These are phyloP conservation scores for Cystoderma amianthinum DNA, from an alignment of 768 basidiomycete genomes.

Conservation along the genomic window DNA sequence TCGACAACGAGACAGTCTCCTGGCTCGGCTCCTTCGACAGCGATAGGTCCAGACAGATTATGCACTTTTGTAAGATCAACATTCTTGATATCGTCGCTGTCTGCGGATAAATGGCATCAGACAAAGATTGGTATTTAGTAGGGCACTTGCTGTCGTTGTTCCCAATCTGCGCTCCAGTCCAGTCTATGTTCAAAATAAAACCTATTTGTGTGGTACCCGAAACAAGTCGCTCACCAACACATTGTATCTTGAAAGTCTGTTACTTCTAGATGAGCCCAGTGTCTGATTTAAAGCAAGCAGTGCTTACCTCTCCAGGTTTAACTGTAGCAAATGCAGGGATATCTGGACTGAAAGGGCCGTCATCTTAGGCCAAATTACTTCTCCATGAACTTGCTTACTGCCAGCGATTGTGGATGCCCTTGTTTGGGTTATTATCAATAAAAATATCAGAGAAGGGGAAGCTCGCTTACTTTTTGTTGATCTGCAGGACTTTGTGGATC, in stretches of 20 bases:
- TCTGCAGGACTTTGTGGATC: constrained; percentile 26
- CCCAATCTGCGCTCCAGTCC: constrained; percentile 76
- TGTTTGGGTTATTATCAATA: neutral
- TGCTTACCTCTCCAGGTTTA: constrained; percentile 48
- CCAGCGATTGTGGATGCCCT: constrained; percentile 71
- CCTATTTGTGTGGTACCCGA: neutral
- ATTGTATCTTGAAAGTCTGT: constrained; percentile 69
- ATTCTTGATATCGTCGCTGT: constrained; percentile 60
- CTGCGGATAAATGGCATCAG: constrained; percentile 18
- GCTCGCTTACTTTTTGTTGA: constrained; percentile 49
- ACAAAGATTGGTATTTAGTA: neutral
- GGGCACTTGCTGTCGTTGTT: constrained; percentile 57
- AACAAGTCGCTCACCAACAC: constrained; percentile 39
- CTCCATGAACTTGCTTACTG: constrained; percentile 41
- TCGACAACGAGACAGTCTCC: constrained; percentile 78
- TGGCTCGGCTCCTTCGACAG: constrained; percentile 69
- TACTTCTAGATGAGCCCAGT: too few relatives aligned
- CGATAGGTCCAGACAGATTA: constrained; percentile 72
- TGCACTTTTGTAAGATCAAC: constrained; percentile 63
- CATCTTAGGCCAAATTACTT: neutral
- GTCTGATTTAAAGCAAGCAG: neutral
- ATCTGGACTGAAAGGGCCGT: constrained; percentile 35
- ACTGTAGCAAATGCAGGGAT: constrained; percentile 58
- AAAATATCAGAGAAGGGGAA: too few relatives aligned
- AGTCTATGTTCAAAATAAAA: constrained; percentile 27